Evolutionary conservation across 2,329 filamentous ascomycete species (phyloP), one percentile per base, ranked within the genome.

Genomic region (Juglanconis oblonga): DNA sequence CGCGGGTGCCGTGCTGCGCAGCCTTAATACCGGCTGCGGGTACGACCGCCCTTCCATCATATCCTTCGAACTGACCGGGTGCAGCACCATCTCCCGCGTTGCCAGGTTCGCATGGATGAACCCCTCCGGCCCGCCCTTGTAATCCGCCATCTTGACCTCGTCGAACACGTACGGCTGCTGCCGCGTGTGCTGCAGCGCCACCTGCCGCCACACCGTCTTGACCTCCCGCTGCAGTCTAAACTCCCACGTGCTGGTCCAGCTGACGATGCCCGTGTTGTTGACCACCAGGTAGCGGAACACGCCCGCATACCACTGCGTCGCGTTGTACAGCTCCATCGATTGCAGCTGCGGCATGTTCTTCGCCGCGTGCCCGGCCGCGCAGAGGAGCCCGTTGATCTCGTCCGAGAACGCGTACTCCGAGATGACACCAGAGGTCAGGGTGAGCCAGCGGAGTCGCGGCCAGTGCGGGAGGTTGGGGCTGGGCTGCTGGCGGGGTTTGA

Each of bases 281-380:
- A 49, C 59, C 8, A 64, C 64, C 35, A 62, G 53, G 59, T 70
- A 71, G 47, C 67, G 66, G 65, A 71, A 71, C 31, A 67, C 64
- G 44, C 64, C 69, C 24, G 63, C 68, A 47, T 64, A 64, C 47
- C 57, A 59, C 24, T 56, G 52, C 45, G 64, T 67, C n/a, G 64
- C 67, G 57, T 67, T 68, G 54, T 67, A 71, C 3, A 71, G 51
- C 60, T 70, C 69, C 62, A 71, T 62, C 24, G 67, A 49, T 29
- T 63, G 59, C 47, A 71, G 55, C 33, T 51, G 53, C 3, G 69
- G 69, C 69, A 71, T 71, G 44, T 64, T 62, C 52, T 59, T 66
- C 8, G 68, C 68, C 1, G 66, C 69, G 2, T 51, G 57, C 10
- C 58, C 68, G 11, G 65, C 65, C 8, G 58, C 57, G 29, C 59